Evolutionary conservation across 2,329 filamentous ascomycete genomes (phyloP), one percentile per base, ranked within the genome.

Genomic region (Tolypocladium pustulatum): DNA sequence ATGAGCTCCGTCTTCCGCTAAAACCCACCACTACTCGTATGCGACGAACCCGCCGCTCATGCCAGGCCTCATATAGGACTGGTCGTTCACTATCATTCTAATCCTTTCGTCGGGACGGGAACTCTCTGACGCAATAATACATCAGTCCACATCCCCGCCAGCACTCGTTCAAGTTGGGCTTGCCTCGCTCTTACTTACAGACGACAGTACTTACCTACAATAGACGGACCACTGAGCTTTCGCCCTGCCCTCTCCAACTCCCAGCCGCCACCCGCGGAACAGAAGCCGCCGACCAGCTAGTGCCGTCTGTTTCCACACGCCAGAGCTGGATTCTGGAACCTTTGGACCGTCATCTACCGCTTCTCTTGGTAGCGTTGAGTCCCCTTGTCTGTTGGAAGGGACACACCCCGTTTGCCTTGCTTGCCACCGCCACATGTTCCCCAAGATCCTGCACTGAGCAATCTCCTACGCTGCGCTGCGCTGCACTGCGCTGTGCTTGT

Each of bases 341-440:
- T 41, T 37, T 56, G 59, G 40, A 49, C 59, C 38, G 46, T 43
- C 32, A 27, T 51, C 57, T 59, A n/a, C 49, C 37, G 40, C 25
- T 34, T 40, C 54, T 57, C 36, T 49, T 20, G 38, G 55, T 55
- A 52, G 56, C 52, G 32, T 53, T 37, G 53, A 51, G 38, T 30
- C 32, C 49, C 57, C 56, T 57, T 57, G 54, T 41, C 49, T 36
- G 54, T 52, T n/a, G 27, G 7, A 27, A 25, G 46, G n/a, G 27
- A 9, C 27, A 51, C 46, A 20, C 27, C 46, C 46, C 46, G 22
- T 51, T 10, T 32, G 25, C 15, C 17, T 8, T 51, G 46, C 56
- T 57, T 51, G 56, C 58, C 58, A 60, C 56, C 56, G 54, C 60
- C 60, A 57, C 58, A 54, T 56, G 34, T 49, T 41, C 22, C 30